A percentile compares a stretch with the other conserved stretches of the same genome.
Conservation (phyloP, 495 filamentous ascomycete species). For the Tuber umbilicatum region DNA sequence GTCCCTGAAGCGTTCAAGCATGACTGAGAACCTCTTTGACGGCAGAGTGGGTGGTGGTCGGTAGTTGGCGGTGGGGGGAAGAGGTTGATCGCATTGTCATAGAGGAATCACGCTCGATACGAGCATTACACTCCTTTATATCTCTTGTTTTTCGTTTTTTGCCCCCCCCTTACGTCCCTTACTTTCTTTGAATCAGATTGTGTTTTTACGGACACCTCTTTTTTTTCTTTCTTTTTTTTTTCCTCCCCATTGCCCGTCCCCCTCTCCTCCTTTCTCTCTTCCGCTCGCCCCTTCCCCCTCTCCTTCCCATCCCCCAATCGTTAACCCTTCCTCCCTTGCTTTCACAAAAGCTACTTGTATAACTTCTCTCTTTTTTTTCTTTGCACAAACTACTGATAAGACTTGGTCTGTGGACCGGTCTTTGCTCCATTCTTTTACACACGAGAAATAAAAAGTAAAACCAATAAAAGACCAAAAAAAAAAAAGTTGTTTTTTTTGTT, state of each 20-base stretch:
- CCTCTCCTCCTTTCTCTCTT: background rate
- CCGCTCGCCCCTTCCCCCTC: too few relatives aligned
- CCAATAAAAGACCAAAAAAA: background rate
- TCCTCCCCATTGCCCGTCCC: background rate
- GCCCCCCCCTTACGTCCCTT: background rate
- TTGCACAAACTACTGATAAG: background rate
- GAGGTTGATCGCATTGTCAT: background rate
- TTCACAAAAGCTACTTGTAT: background rate
- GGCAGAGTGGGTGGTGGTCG: background rate
- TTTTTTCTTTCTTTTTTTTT: background rate
- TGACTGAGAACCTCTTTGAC: background rate
- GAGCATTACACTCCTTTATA: background rate
- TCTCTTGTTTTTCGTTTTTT: background rate
- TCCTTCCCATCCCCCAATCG: too few relatives aligned
- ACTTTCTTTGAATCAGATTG: background rate
- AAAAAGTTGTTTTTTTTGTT: background rate
- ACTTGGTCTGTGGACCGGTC: background rate
- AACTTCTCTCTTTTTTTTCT: too few relatives aligned
- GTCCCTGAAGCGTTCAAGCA: slow-evolving; percentile 25
- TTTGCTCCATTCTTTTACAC: slow-evolving; percentile 2
- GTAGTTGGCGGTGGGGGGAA: background rate
- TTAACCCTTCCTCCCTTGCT: background rate
- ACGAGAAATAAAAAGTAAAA: background rate
- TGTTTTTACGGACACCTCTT: background rate
- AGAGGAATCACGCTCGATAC: background rate